phyloP scores from a whole-genome alignment of 257 asterid species.

The Jacaranda copaia region DNA sequence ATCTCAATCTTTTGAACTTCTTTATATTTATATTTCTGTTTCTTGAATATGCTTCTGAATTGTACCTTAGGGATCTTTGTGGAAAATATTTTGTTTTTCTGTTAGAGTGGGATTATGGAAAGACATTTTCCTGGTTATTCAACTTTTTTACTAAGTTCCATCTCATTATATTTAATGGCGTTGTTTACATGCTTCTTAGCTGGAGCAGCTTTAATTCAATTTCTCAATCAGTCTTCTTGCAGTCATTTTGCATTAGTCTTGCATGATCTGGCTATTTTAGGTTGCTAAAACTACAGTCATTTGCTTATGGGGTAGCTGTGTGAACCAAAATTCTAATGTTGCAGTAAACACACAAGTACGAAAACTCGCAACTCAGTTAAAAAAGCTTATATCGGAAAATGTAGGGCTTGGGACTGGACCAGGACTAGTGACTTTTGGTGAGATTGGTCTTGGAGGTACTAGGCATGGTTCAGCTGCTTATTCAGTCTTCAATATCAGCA shows the following conservation, averaged over 20 bases:
- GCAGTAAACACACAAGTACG: too few relatives aligned
- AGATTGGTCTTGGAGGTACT: neutral
- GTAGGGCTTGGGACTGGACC: too few relatives aligned
- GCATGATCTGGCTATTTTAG: too few relatives aligned
- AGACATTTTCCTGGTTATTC: neutral
- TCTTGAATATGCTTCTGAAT: constrained; percentile 22
- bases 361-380: too few relatives aligned
- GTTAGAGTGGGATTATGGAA: constrained; percentile 32
- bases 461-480: neutral
- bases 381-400: too few relatives aligned
- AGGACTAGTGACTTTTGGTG: too few relatives aligned
- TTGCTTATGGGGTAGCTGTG: too few relatives aligned
- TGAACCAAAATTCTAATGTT: too few relatives aligned
- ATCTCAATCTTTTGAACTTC: constrained; percentile 35
- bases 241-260: too few relatives aligned
- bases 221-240: too few relatives aligned
- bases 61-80: constrained; percentile 26
- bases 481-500: neutral
- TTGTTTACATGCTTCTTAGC: neutral
- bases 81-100: constrained; percentile 25
- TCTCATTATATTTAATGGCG: neutral
- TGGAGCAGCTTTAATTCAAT: too few relatives aligned
- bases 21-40: constrained; percentile 11
- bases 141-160: neutral
- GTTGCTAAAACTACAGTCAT: too few relatives aligned